Base-by-base conservation (phyloP, 2,329 filamentous ascomycete genomes). In the Pseudogymnoascus sp. region DNA sequence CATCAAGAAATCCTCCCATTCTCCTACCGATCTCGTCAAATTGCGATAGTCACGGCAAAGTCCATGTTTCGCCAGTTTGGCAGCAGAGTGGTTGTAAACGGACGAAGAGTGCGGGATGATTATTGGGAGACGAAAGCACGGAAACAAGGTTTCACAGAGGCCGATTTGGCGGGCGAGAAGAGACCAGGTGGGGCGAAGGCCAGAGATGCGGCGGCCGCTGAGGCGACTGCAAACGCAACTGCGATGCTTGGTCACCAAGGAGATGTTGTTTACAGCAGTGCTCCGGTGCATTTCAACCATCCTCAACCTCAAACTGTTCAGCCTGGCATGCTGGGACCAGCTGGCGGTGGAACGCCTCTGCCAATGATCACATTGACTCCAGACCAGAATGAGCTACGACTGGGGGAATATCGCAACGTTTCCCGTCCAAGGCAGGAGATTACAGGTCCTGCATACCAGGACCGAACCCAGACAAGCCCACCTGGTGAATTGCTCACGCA, bases 61-160 rank as follows among this genome's bases (percentile, higher is more conserved):
- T 98, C 93, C 70, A 99, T 99, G 95, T 99, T 98, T 77, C 88
- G 95, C 48, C 95, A 99, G 75, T 99, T 99, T 76, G 95, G 95
- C 60, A 97, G 93, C 76, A 85, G 95, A 67, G 89, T 99, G 62
- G 95, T 99, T 68, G 86, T 90, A 37, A 90, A 93, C 72, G 95
- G 95, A 36, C 85, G 93, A 67, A 84, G 95, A 65, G 95, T 99
- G 45, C 88, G 95, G 61, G 95, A 99, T 77, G 95, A 99, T 75
- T 99, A 99, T 77, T 99, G 95, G 95, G 95, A 98, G 77, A 90
- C 89, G 73, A 98, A 98, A 77, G 95, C 95, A 6, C 85, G 90
- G 60, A 99, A 98, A 77, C 95, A 99, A 77, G 95, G 95, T 10
- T 99, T 99, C 74, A 99, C 95, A 1, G 95, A 99, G 75, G 92